phyloP scores from a whole-genome alignment of 192 early-diverging fungal species.

The Piromyces sp. region DNA sequence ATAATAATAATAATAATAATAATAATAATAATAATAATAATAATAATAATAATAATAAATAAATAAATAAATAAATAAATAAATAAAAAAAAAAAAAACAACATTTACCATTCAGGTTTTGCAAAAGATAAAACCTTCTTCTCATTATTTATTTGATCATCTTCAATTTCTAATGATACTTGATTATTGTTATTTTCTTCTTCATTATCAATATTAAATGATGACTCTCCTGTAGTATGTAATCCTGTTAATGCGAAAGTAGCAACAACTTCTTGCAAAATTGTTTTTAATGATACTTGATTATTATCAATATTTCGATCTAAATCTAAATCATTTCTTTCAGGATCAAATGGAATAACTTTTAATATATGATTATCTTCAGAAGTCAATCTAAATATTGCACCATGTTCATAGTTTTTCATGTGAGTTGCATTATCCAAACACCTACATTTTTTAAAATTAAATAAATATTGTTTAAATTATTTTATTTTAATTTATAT shows the following conservation, averaged over 20 bases:
- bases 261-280: not conserved
- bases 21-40: too few relatives aligned
- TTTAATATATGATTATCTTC: not conserved
- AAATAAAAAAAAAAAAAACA: too few relatives aligned
- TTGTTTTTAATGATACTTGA: not conserved
- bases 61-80: too few relatives aligned
- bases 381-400: not conserved
- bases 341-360: not conserved
- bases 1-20: too few relatives aligned
- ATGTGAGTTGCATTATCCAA: not conserved
- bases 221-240: not conserved
- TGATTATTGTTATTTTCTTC: not conserved
- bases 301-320: not conserved
- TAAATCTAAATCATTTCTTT: not conserved
- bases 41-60: too few relatives aligned
- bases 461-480: too few relatives aligned
- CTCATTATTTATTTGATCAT: not conserved
- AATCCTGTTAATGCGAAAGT: not conserved
- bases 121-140: not conserved
- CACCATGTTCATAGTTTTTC: not conserved
- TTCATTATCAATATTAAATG: not conserved
- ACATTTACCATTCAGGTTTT: not conserved
- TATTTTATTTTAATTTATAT: too few relatives aligned
- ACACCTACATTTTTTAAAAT: not conserved
- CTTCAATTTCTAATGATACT: not conserved